Base-by-base conservation (phyloP, 257 asterid species). In the Solanum etuberosum region DNA sequence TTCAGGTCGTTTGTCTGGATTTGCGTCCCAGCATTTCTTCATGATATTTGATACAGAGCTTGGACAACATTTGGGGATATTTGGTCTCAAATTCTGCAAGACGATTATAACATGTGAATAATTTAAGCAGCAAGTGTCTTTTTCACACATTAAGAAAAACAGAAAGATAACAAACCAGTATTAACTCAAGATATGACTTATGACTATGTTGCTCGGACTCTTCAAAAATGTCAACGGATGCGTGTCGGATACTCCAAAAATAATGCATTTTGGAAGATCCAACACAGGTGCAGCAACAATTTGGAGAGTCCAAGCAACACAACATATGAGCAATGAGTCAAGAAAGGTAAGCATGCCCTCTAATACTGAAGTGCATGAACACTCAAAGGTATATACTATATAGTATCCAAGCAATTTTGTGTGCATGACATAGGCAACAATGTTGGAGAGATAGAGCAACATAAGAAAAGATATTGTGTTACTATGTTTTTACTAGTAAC, bases 1-100 rank as follows among this genome's bases (percentile, higher is more conserved):
- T 11, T 94, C 95, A 0, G 99, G 99, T 61, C 99, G 90, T 83
- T 94, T 95, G n/a, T 94, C 95, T 0, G 98, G 95, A 68, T 94
- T 95, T 7, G 93, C 93, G 3, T 95, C 98, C 99, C 99, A 95
- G 63, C 98, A 96, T 83, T 88, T 94, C 72, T 91, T 95, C 99
- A 96, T 96, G 81, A 95, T 90, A 83, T 78, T 89, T 20, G 94
- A 89, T 12, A 93, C 85, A 21, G 97, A 88, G 90, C 92, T 92
- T 18, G 97, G 98, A 70, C 99, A 95, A 73, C 98, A 96, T n/a
- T 97, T 90, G 0, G 99, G 99, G 20, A 96, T 91, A 34, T 94
- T 97, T 0, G 99, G 98, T 72, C 99, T 88, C 85, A 95, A 83
- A 85, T 96, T 94, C 99, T 96, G 86, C 68, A 9, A 31, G 20